Percentiles rank a stretch among this genome's conserved stretches.
phyloP scores from a whole-genome alignment of 768 basidiomycete species.

The Pulveroboletus ravenelii region DNA sequence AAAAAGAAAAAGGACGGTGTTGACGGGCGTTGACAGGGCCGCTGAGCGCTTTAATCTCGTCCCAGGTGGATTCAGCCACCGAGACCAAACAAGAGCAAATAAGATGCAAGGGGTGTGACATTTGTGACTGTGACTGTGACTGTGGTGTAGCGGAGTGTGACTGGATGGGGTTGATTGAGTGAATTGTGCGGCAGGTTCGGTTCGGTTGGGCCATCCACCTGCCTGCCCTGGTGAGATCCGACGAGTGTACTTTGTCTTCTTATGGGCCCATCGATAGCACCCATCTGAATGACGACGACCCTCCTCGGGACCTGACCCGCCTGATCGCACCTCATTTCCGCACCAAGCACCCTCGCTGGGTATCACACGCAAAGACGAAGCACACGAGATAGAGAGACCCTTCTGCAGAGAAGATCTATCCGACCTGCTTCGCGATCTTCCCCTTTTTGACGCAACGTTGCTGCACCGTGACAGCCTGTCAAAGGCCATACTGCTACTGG shows the following conservation, averaged over 20 bases:
- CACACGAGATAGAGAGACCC: no score
- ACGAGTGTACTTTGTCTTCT: conserved; percentile 9
- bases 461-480: conserved; percentile 22
- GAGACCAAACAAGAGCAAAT: conserved; percentile 19
- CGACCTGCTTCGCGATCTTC: no score
- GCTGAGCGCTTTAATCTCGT: conserved; percentile 31
- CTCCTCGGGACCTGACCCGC: not conserved
- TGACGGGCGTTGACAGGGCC: conserved; percentile 49
- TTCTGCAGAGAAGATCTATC: no score
- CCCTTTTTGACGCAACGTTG: conserved; percentile 10
- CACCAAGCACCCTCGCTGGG: not conserved
- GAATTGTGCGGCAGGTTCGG: conserved; percentile 31
- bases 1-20: conserved; percentile 37
- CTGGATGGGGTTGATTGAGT: conserved; percentile 19
- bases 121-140: conserved; percentile 10
- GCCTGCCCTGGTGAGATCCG: no score
- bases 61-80: conserved; percentile 21
- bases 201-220: no score
- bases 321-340: not conserved
- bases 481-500: conserved; percentile 22
- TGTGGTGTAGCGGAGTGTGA: no score
- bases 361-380: not conserved
- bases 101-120: conserved; percentile 1
- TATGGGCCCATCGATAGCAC: not conserved
- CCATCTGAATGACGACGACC: not conserved